Evolutionary conservation across 306 rosid genomes (phyloP), one percentile per base, ranked within the genome.

Genomic region (Calophaca sinica): DNA sequence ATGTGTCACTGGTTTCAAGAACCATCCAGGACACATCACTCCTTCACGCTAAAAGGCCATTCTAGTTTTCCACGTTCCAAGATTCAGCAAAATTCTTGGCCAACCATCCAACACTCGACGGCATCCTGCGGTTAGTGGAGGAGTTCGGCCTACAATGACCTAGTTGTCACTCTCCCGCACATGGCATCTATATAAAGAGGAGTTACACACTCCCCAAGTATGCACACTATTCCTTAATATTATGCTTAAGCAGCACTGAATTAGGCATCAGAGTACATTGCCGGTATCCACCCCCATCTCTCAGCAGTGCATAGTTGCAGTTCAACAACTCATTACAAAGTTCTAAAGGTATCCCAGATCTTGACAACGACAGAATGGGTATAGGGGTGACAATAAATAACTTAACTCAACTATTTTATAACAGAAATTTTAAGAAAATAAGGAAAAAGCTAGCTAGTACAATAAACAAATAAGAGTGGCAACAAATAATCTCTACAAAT

Each of bases 381-480:
- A 53, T 7, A n/a, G 11, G 32, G 59, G 31, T 26, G 29, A 53
- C 57, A 13, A 51, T 53, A 53, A 14, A 53, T 48, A 7, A 49
- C 44, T 11, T 7, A 28, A 41, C 58, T 70, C 42, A 11, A 71
- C 29, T 28, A 7, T 71, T 39, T 6, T 2, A 71, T 54, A 28
- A 36, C 4, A 28, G 11, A 65, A 6, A 41, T 55, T 20, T 15
- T 26, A 55, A 44, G 54, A 28, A 70, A 70, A 53, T 15, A 28
- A 7, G 65, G 32, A 12, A 71, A 71, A 31, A n/a, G 1, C 33
- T 4, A 71, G 55, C 5, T 42, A 71, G 44, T 41, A 29, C 54
- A 71, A 55, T 41, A 29, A 26, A 55, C 41, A 71, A 71, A 54
- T 39, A 26, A 55, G 52, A 26, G 35, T 70, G 54, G 42, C 76